phyloP scores from a whole-genome alignment of 2,329 filamentous ascomycete genomes.

The Atkinsonella hypoxylon region DNA sequence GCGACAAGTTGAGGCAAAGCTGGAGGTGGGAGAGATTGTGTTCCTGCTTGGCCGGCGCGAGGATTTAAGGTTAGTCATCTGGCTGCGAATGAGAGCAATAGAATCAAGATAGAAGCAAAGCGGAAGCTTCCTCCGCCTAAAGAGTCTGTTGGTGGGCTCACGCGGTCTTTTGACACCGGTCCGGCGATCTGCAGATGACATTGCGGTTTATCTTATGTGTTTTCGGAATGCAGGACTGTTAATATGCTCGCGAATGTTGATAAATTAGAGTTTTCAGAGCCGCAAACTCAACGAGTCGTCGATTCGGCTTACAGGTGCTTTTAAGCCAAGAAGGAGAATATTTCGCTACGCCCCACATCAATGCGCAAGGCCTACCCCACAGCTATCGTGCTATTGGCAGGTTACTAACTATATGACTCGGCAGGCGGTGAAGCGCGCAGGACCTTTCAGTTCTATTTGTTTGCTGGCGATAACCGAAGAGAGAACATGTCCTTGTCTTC shows the following conservation, averaged over 20 bases:
- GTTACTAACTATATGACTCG: neutral
- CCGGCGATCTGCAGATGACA: conserved; percentile 29
- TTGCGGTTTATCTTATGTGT: conserved; percentile 9
- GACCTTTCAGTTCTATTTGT: neutral
- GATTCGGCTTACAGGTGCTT: neutral
- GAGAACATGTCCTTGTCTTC: no score
- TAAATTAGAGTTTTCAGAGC: no score
- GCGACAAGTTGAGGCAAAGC: conserved; percentile 84
- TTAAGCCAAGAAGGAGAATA: neutral
- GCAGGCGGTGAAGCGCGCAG: neutral
- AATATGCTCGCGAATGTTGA: no score
- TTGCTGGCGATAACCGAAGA: no score
- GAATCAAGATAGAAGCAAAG: no score
- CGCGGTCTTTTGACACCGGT: conserved; percentile 31
- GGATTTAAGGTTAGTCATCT: neutral
- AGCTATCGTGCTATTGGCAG: neutral
- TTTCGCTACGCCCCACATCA: conserved; percentile 1
- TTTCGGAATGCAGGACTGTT: no score
- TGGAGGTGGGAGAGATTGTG: conserved; percentile 89
- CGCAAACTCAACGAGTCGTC: neutral
- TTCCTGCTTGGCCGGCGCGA: conserved; percentile 41
- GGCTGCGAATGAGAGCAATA: neutral
- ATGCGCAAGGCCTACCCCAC: neutral
- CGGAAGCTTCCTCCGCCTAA: neutral
- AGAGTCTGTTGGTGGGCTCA: conserved; percentile 16